These are phyloP conservation scores for Ceratobasidium sp. DNA, from an alignment of 1,284 basidiomycete species.

Conservation along the genomic window DNA sequence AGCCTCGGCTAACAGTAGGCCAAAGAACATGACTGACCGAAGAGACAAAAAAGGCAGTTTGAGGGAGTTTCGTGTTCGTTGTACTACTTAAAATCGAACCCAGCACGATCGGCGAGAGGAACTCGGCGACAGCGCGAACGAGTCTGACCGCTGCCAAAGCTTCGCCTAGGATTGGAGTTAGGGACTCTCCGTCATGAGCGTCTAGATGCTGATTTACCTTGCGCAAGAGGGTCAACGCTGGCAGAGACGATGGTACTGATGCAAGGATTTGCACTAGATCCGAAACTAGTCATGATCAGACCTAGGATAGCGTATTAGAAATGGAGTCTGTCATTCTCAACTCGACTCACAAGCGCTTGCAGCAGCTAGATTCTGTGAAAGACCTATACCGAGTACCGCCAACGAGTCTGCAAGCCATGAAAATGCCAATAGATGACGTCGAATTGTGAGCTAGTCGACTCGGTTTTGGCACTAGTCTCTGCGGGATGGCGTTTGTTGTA, in stretches of 20 bases:
- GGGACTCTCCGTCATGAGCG: neutral
- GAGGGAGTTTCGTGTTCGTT: constrained; percentile 12
- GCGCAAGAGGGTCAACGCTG: constrained; percentile 27
- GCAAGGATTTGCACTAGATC: constrained; percentile 7
- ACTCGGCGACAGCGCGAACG: constrained; percentile 23
- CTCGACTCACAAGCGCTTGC: constrained; percentile 6
- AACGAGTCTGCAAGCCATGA: neutral
- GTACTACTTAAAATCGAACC: constrained; percentile 17
- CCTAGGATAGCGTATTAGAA: neutral
- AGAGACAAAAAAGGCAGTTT: constrained; percentile 10
- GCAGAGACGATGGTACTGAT: constrained; percentile 29
- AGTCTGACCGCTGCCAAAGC: constrained; percentile 20
- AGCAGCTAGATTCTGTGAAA: neutral
- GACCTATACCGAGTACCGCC: constrained; percentile 6
- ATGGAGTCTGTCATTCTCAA: neutral
- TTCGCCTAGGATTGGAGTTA: neutral
- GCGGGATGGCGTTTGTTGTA: constrained; percentile 1
- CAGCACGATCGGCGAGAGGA: constrained; percentile 18
- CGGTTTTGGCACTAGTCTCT: neutral
- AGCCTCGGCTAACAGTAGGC: neutral
- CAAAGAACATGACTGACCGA: constrained; percentile 4
- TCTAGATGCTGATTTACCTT: neutral
- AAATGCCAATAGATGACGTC: constrained; percentile 12
- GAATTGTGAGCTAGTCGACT: constrained; percentile 15
- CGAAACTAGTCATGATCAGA: neutral